These are phyloP conservation scores for Colletotrichum camelliae DNA, from an alignment of 2,329 filamentous ascomycete genomes.

Conservation along the genomic window DNA sequence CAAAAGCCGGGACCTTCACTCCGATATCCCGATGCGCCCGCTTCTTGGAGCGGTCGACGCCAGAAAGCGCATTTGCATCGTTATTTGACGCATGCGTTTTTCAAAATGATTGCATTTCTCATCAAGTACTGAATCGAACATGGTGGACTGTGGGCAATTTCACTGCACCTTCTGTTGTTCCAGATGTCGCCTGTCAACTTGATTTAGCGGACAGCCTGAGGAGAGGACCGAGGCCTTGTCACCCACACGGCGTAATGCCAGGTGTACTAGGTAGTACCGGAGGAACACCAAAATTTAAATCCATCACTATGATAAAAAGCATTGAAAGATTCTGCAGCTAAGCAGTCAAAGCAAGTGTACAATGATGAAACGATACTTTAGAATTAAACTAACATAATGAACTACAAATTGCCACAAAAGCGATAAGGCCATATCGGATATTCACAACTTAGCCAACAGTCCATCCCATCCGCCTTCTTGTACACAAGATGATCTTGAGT, in stretches of 20 bases:
- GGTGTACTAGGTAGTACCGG: background rate
- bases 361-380: background rate
- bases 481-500: slow-evolving; percentile 16
- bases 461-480: slow-evolving; percentile 15
- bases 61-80: background rate
- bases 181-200: background rate
- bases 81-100: background rate
- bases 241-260: background rate
- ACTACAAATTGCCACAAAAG: background rate
- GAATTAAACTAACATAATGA: background rate
- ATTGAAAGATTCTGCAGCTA: background rate
- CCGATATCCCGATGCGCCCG: background rate
- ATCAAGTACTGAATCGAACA: background rate
- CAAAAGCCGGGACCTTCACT: background rate
- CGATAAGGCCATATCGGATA: too few species aligned
- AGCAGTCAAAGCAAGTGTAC: background rate
- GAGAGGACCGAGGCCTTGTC: background rate
- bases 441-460: slow-evolving; percentile 17
- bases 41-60: background rate
- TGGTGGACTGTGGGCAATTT: background rate
- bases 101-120: background rate
- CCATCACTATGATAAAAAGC: background rate
- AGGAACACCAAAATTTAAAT: background rate
- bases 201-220: background rate
- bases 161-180: background rate